A percentile compares a stretch with the other conserved stretches of the same genome.
Conservation (phyloP, 768 basidiomycete species). For the Phaeotremella skinneri region DNA sequence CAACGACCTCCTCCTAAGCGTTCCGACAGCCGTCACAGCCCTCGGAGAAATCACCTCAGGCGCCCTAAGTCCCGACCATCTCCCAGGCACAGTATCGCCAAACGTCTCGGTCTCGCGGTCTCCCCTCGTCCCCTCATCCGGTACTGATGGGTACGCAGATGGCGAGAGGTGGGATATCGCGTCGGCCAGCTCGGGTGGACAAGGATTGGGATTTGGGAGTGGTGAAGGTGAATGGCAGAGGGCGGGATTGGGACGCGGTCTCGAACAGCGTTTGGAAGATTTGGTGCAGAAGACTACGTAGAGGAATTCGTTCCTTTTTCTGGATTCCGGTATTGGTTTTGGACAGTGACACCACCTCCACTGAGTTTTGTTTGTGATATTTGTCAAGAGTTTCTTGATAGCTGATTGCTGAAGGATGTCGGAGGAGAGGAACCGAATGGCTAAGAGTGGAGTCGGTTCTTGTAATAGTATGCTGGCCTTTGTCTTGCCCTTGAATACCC, state of each 20-base stretch:
- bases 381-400: no score
- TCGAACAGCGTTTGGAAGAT: slow-evolving; percentile 76
- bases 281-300: slow-evolving; percentile 25
- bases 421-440: no score
- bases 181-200: slow-evolving; percentile 36
- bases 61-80: slow-evolving; percentile 64
- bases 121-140: slow-evolving; percentile 10
- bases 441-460: no score
- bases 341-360: no score
- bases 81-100: slow-evolving; percentile 58
- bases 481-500: no score
- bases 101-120: slow-evolving; percentile 26
- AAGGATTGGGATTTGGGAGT: slow-evolving; percentile 55
- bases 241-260: slow-evolving; percentile 73
- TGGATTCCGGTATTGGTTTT: no score
- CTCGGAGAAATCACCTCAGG: slow-evolving; percentile 68
- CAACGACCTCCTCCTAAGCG: slow-evolving; percentile 73
- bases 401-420: no score
- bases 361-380: no score
- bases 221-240: slow-evolving; percentile 83
- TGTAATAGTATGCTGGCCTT: no score
- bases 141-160: background rate
- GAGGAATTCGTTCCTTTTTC: no score
- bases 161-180: slow-evolving; percentile 44
- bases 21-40: slow-evolving; percentile 69